A percentile compares a stretch with the other conserved stretches of the same genome.
These are phyloP conservation scores for Astrothelium macrocarpum DNA, from an alignment of 495 filamentous ascomycete species.

Conservation along the genomic window DNA sequence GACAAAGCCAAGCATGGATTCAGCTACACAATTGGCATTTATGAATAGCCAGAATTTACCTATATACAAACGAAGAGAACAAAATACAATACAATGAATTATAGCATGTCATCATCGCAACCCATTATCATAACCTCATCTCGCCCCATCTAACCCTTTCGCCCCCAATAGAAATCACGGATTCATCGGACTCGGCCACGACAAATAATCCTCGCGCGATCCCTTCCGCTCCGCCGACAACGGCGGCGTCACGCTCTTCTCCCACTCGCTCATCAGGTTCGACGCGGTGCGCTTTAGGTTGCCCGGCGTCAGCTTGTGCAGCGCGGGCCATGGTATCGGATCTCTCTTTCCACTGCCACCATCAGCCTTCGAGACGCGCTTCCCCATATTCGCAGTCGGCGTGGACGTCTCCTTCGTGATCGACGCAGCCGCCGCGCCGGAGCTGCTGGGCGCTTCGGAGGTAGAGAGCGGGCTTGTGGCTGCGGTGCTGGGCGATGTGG, in stretches of 20 bases:
- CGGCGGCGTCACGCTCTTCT: conserved; percentile 38
- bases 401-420: conserved; percentile 13
- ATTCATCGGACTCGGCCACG: conserved; percentile 3
- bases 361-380: conserved; percentile 7
- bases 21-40: too few species aligned
- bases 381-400: too few species aligned
- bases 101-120: too few species aligned
- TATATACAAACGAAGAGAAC: too few species aligned
- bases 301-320: conserved; percentile 54
- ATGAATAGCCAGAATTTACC: too few species aligned
- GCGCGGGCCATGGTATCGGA: conserved; percentile 58
- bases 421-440: conserved; percentile 12
- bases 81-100: too few species aligned
- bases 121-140: too few species aligned
- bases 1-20: too few species aligned
- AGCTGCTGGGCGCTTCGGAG: background rate
- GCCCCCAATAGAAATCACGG: too few species aligned
- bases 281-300: conserved; percentile 61
- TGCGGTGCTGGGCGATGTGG: background rate
- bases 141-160: too few species aligned
- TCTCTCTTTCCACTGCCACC: conserved; percentile 37
- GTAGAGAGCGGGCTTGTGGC: conserved; percentile 18
- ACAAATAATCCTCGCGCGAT: background rate
- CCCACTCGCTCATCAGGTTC: conserved; percentile 72
- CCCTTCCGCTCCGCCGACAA: conserved; percentile 3